A percentile compares a stretch with the other conserved stretches of the same genome.
phyloP scores from a whole-genome alignment of 768 basidiomycete species.

The Pluteus cervinus region DNA sequence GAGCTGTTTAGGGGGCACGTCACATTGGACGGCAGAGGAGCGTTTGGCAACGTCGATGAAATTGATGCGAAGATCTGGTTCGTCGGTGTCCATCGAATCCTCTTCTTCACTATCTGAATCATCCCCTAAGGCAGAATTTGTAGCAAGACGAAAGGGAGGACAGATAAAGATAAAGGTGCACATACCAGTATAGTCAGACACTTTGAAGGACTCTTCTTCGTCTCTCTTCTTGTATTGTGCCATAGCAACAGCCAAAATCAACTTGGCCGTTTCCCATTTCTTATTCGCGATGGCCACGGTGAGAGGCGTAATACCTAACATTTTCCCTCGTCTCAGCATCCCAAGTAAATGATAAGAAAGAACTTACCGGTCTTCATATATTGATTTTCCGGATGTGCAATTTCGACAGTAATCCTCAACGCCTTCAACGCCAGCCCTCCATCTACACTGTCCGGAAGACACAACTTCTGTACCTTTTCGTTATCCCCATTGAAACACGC shows the following conservation, averaged over 20 bases:
- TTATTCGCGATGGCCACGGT: slow-evolving; percentile 42
- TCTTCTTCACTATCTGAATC: slow-evolving; percentile 34
- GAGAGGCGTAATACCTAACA: slow-evolving; percentile 42
- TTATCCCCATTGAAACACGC: slow-evolving; percentile 13
- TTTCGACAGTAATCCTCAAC: slow-evolving; percentile 31
- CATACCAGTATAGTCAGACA: too few species aligned
- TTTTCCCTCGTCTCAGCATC: too few species aligned
- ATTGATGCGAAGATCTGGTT: slow-evolving; percentile 31
- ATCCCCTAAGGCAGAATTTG: slow-evolving; percentile 13
- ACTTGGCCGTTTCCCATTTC: slow-evolving; percentile 51
- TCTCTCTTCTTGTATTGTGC: slow-evolving; percentile 40
- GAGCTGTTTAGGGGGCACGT: too few species aligned
- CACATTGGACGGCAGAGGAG: slow-evolving; percentile 35
- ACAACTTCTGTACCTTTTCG: slow-evolving; percentile 43
- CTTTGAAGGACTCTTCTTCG: slow-evolving; percentile 1
- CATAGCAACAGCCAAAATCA: slow-evolving; percentile 49
- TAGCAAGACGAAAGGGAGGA: slow-evolving; percentile 3
- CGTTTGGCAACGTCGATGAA: slow-evolving; percentile 51
- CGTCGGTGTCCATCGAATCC: slow-evolving; percentile 35
- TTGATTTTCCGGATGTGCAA: slow-evolving; percentile 12
- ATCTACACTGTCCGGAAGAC: too few species aligned
- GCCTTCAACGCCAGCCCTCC: too few species aligned
- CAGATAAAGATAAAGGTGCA: not conserved
- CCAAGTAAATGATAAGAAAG: too few species aligned
- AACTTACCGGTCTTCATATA: slow-evolving; percentile 15